Conservation (phyloP, 2,329 filamentous ascomycete species). For the Trichoderma koningii region DNA sequence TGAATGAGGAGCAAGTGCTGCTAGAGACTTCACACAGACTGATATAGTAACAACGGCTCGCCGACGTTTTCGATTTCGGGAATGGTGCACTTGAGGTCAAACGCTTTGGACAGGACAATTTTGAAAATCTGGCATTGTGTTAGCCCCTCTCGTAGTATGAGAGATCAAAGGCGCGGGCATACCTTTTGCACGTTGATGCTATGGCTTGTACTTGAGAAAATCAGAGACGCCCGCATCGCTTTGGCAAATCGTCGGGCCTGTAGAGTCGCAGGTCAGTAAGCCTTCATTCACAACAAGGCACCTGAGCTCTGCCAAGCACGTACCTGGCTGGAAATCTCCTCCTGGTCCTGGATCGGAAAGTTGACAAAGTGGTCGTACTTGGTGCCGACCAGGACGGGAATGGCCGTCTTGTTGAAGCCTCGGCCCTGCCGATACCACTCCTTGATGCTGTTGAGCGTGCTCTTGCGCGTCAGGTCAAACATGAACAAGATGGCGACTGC, state of each 20-base stretch:
- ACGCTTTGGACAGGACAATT: slow-evolving; percentile 97
- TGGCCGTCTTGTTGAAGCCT: slow-evolving; percentile 99
- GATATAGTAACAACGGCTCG: slow-evolving; percentile 91
- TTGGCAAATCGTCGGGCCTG: slow-evolving; percentile 94
- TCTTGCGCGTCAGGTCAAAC: slow-evolving; percentile 98
- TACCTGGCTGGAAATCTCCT: slow-evolving; percentile 97
- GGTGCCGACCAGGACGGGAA: slow-evolving; percentile 93
- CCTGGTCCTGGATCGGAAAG: slow-evolving; percentile 94
- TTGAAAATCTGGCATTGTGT: slow-evolving; percentile 81
- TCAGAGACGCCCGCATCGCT: slow-evolving; percentile 95
- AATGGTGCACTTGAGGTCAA: slow-evolving; percentile 98
- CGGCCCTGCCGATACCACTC: slow-evolving; percentile 98
- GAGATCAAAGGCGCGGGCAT: slow-evolving; percentile 22
- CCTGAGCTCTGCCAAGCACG: slow-evolving; percentile 23
- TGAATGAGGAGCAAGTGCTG: not conserved
- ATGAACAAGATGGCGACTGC: slow-evolving; percentile 98
- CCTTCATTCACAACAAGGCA: not conserved
- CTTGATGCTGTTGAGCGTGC: slow-evolving; percentile 98
- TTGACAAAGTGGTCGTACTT: slow-evolving; percentile 99
- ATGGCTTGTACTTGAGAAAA: slow-evolving; percentile 98
- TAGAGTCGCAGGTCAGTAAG: slow-evolving; percentile 23
- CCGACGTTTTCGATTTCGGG: slow-evolving; percentile 98
- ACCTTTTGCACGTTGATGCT: slow-evolving; percentile 99
- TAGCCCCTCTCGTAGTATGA: not conserved
- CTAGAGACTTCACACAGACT: slow-evolving; percentile 50